phyloP scores from a whole-genome alignment of 176 grass and related monocot genomes.

The Rhipidocladum racemiflorum region DNA sequence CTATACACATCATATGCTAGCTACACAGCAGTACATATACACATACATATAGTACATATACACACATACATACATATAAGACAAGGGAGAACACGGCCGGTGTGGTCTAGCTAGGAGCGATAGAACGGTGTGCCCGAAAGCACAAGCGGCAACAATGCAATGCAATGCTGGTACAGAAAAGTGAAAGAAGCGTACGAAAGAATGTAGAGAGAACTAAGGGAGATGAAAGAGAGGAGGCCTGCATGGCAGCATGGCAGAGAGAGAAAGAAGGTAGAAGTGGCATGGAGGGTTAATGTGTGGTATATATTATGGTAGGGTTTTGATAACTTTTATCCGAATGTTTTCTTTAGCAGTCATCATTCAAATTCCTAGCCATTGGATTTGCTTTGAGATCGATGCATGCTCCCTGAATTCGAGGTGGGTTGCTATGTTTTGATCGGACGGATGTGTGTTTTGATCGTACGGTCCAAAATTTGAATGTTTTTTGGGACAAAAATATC shows the following conservation, averaged over 20 bases:
- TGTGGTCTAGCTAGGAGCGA: background rate
- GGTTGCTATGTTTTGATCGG: too few relatives aligned
- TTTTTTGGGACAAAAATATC: too few relatives aligned
- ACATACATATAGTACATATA: background rate
- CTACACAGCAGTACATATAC: background rate
- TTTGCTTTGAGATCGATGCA: too few relatives aligned
- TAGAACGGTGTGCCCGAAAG: slow-evolving; percentile 47
- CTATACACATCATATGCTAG: background rate
- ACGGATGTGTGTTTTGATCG: too few relatives aligned
- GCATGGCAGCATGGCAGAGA: background rate
- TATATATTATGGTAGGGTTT: too few relatives aligned
- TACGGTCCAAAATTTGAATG: too few relatives aligned
- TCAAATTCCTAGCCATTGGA: too few relatives aligned
- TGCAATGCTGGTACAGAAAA: slow-evolving; percentile 34
- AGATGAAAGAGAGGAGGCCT: background rate
- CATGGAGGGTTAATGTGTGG: too few relatives aligned
- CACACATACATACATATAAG: background rate
- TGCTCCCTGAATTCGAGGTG: too few relatives aligned
- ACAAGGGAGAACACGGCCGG: background rate
- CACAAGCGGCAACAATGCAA: slow-evolving; percentile 24
- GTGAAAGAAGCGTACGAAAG: slow-evolving; percentile 45
- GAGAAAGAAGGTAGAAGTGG: too few relatives aligned
- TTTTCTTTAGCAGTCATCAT: too few relatives aligned
- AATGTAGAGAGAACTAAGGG: background rate
- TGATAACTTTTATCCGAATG: too few relatives aligned